Conservation (phyloP, 2,329 filamentous ascomycete species). For the Pestalotiopsis sp. region DNA sequence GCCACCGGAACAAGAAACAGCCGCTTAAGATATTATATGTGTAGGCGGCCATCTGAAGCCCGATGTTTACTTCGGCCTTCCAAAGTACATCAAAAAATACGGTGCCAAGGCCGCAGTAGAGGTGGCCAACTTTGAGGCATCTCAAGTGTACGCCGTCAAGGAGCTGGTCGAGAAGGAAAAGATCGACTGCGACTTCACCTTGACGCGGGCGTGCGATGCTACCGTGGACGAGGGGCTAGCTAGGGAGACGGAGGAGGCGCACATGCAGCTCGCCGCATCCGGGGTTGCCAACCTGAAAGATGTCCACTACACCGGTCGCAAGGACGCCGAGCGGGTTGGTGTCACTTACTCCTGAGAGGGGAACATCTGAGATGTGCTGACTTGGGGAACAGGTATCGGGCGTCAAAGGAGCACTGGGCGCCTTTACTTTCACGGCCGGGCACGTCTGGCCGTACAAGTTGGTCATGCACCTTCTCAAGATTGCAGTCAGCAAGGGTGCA, state of each 20-base stretch:
- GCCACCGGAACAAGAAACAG: not conserved
- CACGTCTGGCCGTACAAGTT: slow-evolving; percentile 22
- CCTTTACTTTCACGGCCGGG: slow-evolving; percentile 32
- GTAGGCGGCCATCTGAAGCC: slow-evolving; percentile 23
- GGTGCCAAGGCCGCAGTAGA: slow-evolving; percentile 26
- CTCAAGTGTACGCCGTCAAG: slow-evolving; percentile 37
- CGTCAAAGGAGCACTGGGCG: slow-evolving; percentile 34
- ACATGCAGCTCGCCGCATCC: not conserved
- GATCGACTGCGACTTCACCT: slow-evolving; percentile 41
- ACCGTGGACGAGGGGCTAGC: slow-evolving; percentile 32
- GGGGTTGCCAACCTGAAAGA: slow-evolving; percentile 6
- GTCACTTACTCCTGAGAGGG: not conserved
- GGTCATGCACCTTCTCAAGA: slow-evolving; percentile 7
- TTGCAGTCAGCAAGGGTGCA: slow-evolving; percentile 1
- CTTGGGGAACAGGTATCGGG: slow-evolving; percentile 29
- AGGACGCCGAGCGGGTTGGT: slow-evolving; percentile 10
- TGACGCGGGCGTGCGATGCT: slow-evolving; percentile 38
- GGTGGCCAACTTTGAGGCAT: slow-evolving; percentile 37
- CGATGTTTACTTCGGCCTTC: slow-evolving; percentile 28
- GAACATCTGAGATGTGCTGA: slow-evolving; percentile 17
- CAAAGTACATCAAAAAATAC: slow-evolving; percentile 22
- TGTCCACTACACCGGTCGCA: slow-evolving; percentile 8
- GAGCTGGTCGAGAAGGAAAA: slow-evolving; percentile 36
- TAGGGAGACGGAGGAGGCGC: slow-evolving; percentile 20
- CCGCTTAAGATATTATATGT: not conserved